Percentiles rank a stretch among this genome's conserved stretches.
Conservation (phyloP, 192 early-diverging fungal species). For the Coemansia sp. region DNA sequence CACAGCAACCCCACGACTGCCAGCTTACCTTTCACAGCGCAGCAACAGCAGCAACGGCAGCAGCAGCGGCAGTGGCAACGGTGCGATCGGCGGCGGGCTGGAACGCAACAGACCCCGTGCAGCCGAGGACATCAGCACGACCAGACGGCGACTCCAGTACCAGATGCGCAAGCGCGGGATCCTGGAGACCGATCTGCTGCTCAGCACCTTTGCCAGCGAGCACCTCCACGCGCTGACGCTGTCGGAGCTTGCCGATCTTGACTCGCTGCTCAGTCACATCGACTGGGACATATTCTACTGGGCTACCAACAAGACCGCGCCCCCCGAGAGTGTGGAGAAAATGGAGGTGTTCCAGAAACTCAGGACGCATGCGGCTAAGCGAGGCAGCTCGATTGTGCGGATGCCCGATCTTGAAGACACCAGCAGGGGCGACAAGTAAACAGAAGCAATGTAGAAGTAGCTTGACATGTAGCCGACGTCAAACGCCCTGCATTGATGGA, state of each 20-base stretch:
- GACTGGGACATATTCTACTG: conserved; percentile 99
- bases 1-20: not conserved
- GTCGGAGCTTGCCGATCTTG: conserved; percentile 72
- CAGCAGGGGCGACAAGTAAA: not conserved
- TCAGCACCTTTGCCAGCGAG: conserved; percentile 83
- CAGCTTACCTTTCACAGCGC: not conserved
- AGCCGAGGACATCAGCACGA: conserved; percentile 67
- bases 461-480: no score
- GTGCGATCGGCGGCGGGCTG: conserved; percentile 3
- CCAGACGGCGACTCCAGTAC: conserved; percentile 81
- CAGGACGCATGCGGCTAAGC: conserved; percentile 76
- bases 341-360: conserved; percentile 65
- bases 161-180: conserved; percentile 92
- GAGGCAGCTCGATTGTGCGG: conserved; percentile 67
- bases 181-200: conserved; percentile 86
- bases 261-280: conserved; percentile 77
- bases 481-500: no score
- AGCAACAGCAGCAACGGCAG: not conserved
- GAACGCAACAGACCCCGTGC: conserved; percentile 49
- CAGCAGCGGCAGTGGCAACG: not conserved
- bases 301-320: conserved; percentile 67
- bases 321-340: conserved; percentile 56
- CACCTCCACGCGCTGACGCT: conserved; percentile 58
- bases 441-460: not conserved
- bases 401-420: conserved; percentile 73